Evolutionary conservation across 2,329 filamentous ascomycete genomes (phyloP).

Genomic region (Orbilia quercus): DNA sequence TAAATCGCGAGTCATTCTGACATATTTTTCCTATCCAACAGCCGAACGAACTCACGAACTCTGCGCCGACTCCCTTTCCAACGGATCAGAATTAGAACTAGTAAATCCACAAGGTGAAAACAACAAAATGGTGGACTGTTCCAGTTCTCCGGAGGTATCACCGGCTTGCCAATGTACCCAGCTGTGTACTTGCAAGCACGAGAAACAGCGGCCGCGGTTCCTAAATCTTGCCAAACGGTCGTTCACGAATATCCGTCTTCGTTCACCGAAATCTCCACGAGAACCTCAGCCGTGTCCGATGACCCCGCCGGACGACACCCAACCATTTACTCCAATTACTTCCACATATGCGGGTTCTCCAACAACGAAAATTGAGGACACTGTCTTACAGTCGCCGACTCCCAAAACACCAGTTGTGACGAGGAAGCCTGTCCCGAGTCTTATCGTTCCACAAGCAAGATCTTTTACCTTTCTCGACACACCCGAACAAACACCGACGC

Average conservation of each 20-base stretch:
- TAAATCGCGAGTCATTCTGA: conserved; percentile 51
- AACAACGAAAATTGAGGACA: conserved; percentile 36
- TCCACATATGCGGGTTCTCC: conserved; percentile 22
- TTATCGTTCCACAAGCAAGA: conserved; percentile 50
- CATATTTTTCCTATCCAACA: conserved; percentile 38
- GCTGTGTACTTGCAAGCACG: conserved; percentile 46
- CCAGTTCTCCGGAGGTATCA: conserved; percentile 17
- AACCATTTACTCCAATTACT: conserved; percentile 27
- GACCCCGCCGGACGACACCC: conserved; percentile 45
- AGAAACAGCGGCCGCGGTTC: conserved; percentile 53
- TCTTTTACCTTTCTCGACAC: conserved; percentile 50
- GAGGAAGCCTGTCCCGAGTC: conserved; percentile 46
- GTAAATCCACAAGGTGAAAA: conserved; percentile 2
- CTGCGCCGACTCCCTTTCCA: conserved; percentile 6
- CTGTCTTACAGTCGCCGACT: conserved; percentile 37
- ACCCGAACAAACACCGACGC: conserved; percentile 48
- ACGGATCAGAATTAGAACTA: conserved; percentile 7
- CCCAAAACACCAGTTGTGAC: conserved; percentile 37
- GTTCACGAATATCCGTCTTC: conserved; percentile 54
- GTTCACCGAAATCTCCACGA: conserved; percentile 45
- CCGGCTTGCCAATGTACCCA: conserved; percentile 40
- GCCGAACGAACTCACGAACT: conserved; percentile 48
- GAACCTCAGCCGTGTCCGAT: conserved; percentile 45
- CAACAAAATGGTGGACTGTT: conserved; percentile 40
- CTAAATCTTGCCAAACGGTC: conserved; percentile 52